Percentiles rank a stretch among this genome's conserved stretches.
Conservation (phyloP, 2,329 filamentous ascomycete species). For the Fusarium anthophilum region DNA sequence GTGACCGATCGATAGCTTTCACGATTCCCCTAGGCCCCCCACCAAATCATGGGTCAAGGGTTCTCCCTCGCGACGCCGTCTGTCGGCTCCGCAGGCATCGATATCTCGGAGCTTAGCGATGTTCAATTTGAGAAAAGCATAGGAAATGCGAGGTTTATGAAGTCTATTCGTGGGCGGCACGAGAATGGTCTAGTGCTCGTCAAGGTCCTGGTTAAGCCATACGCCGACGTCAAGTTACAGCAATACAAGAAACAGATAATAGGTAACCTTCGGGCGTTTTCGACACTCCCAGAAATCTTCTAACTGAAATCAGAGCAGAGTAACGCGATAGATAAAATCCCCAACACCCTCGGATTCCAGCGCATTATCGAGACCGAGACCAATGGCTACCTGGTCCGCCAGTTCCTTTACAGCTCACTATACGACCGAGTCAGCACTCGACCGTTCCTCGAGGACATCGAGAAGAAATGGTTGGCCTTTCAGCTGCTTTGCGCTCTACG, state of each 20-base stretch:
- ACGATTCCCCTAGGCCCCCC: constrained; percentile 28
- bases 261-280: constrained; percentile 58
- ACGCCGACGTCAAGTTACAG: constrained; percentile 80
- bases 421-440: constrained; percentile 97
- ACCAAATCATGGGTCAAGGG: constrained; percentile 83
- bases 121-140: constrained; percentile 92
- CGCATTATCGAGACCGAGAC: constrained; percentile 90
- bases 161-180: constrained; percentile 90
- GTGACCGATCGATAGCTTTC: constrained; percentile 38
- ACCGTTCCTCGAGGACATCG: constrained; percentile 95
- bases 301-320: constrained; percentile 72
- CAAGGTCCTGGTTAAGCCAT: constrained; percentile 95
- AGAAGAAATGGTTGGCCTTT: constrained; percentile 98
- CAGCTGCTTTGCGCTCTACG: constrained; percentile 91
- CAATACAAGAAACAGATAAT: constrained; percentile 81
- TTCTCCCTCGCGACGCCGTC: constrained; percentile 94
- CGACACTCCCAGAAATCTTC: background rate
- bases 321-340: constrained; percentile 79
- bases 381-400: constrained; percentile 91
- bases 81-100: constrained; percentile 90
- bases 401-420: constrained; percentile 94
- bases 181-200: constrained; percentile 92
- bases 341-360: constrained; percentile 91
- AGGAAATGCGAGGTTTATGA: constrained; percentile 94
- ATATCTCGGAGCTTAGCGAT: constrained; percentile 90